These are phyloP conservation scores for Mycena amicta DNA, from an alignment of 768 basidiomycete genomes.

Conservation along the genomic window DNA sequence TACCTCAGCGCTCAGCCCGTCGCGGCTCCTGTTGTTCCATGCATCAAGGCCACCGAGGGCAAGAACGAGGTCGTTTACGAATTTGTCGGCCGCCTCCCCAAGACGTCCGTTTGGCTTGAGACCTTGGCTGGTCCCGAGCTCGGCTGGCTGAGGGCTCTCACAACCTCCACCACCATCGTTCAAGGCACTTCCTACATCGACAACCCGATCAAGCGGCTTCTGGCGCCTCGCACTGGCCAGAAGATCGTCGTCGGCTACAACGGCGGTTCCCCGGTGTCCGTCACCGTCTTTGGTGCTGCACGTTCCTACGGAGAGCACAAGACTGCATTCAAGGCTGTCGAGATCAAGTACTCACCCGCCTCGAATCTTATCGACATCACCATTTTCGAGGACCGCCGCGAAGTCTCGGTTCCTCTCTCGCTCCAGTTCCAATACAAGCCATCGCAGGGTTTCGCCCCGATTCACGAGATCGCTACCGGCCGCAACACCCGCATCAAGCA, in stretches of 20 bases:
- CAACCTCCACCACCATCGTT: slow-evolving; percentile 80
- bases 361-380: slow-evolving; percentile 67
- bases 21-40: slow-evolving; percentile 37
- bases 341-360: slow-evolving; percentile 60
- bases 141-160: slow-evolving; percentile 84
- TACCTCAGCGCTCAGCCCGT: slow-evolving; percentile 65
- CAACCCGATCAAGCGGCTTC: slow-evolving; percentile 86
- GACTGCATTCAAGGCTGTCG: slow-evolving; percentile 78
- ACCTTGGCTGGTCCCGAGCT: slow-evolving; percentile 79
- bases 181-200: slow-evolving; percentile 85
- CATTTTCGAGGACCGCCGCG: slow-evolving; percentile 82
- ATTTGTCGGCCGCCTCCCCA: slow-evolving; percentile 57
- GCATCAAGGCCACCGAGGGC: slow-evolving; percentile 44
- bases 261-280: slow-evolving; percentile 51
- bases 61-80: slow-evolving; percentile 51
- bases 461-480: slow-evolving; percentile 83
- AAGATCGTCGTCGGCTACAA: slow-evolving; percentile 64
- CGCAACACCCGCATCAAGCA: slow-evolving; percentile 92
- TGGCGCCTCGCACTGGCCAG: slow-evolving; percentile 81
- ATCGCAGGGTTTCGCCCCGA: slow-evolving; percentile 85
- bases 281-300: slow-evolving; percentile 75
- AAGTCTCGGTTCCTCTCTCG: slow-evolving; percentile 73
- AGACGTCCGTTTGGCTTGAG: slow-evolving; percentile 77
- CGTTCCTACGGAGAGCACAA: slow-evolving; percentile 80
- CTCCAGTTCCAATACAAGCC: slow-evolving; percentile 89